Base-by-base conservation (phyloP, 805 yeast species). In the Pichia rugopelliculosa region DNA sequence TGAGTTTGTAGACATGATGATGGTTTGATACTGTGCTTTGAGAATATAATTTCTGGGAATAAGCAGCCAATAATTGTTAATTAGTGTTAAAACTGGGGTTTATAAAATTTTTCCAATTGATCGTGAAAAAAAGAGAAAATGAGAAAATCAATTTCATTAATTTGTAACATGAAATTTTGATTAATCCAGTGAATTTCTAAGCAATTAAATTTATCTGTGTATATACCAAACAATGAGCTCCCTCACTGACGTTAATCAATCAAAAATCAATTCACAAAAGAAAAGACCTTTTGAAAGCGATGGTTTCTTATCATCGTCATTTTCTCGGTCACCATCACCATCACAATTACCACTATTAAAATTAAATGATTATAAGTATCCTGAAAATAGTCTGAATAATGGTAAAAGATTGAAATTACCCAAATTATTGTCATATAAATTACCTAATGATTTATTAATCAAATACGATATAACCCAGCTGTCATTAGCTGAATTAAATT, bases 1-100 rank as follows among this genome's bases (percentile, higher is more conserved):
- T 33, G 84, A 77, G 61, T 82, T 82, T 39, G 87, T 78, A 15
- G 89, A 81, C 90, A 84, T 84, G 42, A n/a, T 26, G 1, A 7
- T 37, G 12, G 21, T 5, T 23, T 42, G 39, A n/a, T 24, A 21
- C 27, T 30, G 34, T 30, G 18, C 7, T 27, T 30, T 30, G 34
- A 30, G 34, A 30, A 30, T 17, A 10, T 30, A 30, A 30, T 17
- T n/a, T 30, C 34, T 30, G 34, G 34, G 34, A 30, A 15, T 30
- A n/a, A 30, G 18, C 34, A 30, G n/a, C 17, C 17, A 8, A n/a
- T 30, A n/a, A n/a, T n/a, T n/a, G 17, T 6, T 27, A 8, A 4
- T 4, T 4, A 30, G 34, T 17, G n/a, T 30, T 15, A 8, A 9
- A 15, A 21, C 27, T 30, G 45, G 39, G 30, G 37, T 22, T 11